Evolutionary conservation across 495 filamentous ascomycete species (phyloP).

Genomic region (Hapsidospora chrysogenum): DNA sequence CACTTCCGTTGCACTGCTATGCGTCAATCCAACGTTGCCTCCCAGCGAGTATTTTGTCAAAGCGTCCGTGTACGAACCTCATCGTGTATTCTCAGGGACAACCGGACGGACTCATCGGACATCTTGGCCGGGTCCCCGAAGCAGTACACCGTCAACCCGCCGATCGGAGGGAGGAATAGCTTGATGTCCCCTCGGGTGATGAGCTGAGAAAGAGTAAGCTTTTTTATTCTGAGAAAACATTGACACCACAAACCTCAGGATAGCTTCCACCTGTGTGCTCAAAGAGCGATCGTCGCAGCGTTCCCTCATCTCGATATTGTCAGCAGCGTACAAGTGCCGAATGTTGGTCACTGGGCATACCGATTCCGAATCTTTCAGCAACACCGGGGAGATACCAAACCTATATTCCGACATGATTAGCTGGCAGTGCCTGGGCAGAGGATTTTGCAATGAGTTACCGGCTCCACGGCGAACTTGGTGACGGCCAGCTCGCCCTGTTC

Average conservation of each 20-base stretch:
- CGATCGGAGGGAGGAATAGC: slow-evolving; percentile 85
- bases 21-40: slow-evolving; percentile 10
- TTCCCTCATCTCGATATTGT: slow-evolving; percentile 74
- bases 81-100: slow-evolving; percentile 88
- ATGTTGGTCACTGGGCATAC: too few relatives aligned
- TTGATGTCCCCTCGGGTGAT: slow-evolving; percentile 92
- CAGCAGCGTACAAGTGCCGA: too few relatives aligned
- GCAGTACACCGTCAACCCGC: slow-evolving; percentile 84
- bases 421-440: background rate
- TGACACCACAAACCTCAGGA: slow-evolving; percentile 48
- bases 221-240: slow-evolving; percentile 1
- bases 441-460: slow-evolving; percentile 30
- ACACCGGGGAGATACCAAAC: slow-evolving; percentile 94
- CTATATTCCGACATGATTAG: slow-evolving; percentile 9
- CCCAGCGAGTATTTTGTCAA: background rate
- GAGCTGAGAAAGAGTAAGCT: slow-evolving; percentile 24
- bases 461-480: slow-evolving; percentile 93
- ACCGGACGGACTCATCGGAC: slow-evolving; percentile 66
- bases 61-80: slow-evolving; percentile 30
- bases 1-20: slow-evolving; percentile 70
- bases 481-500: slow-evolving; percentile 72
- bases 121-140: slow-evolving; percentile 92
- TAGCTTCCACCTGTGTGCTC: slow-evolving; percentile 91
- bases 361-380: slow-evolving; percentile 84
- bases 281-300: slow-evolving; percentile 71